Evolutionary conservation across 768 basidiomycete species (phyloP).

Genomic region (Leccinum subgranulosum): DNA sequence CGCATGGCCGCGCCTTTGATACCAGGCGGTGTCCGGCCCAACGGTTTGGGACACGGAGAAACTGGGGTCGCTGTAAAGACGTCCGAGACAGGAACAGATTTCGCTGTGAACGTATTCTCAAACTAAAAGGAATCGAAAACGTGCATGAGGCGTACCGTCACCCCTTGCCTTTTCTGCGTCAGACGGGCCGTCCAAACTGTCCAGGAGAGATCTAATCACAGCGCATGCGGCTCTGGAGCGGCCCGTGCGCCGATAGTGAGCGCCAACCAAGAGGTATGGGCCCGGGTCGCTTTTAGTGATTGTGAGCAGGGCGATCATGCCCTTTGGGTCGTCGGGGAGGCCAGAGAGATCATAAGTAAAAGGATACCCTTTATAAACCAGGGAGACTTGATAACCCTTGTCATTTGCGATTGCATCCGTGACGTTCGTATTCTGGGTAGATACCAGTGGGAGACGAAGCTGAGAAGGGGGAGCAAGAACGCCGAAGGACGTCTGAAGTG

Average conservation of each 20-base stretch:
- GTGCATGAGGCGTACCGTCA: conserved; percentile 25
- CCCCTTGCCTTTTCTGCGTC: conserved; percentile 17
- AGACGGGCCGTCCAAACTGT: conserved; percentile 6
- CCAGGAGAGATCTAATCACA: conserved; percentile 26
- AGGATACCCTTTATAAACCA: conserved; percentile 27
- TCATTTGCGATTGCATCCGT: conserved; percentile 1
- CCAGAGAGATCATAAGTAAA: conserved; percentile 26
- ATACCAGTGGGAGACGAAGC: conserved; percentile 12
- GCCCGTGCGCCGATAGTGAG: conserved; percentile 34
- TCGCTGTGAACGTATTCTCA: conserved; percentile 14
- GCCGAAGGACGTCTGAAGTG: conserved; percentile 9
- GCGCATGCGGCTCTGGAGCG: conserved; percentile 29
- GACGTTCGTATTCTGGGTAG: conserved; percentile 3
- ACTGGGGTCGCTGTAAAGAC: conserved; percentile 3
- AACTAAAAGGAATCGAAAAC: conserved; percentile 9
- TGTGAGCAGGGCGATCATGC: conserved; percentile 25
- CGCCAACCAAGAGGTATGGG: conserved; percentile 28
- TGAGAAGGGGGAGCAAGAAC: conserved; percentile 5
- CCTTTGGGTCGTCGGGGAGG: conserved; percentile 30
- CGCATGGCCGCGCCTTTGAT: conserved; percentile 19
- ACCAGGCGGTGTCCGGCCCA: conserved; percentile 8
- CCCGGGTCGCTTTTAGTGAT: conserved; percentile 31
- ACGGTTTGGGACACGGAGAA: conserved; percentile 8
- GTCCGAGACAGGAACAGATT: conserved; percentile 7
- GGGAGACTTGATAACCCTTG: conserved; percentile 19